Evolutionary conservation across 352 stramenopile species (phyloP).

Genomic region (Phytophthora citrophthora): DNA sequence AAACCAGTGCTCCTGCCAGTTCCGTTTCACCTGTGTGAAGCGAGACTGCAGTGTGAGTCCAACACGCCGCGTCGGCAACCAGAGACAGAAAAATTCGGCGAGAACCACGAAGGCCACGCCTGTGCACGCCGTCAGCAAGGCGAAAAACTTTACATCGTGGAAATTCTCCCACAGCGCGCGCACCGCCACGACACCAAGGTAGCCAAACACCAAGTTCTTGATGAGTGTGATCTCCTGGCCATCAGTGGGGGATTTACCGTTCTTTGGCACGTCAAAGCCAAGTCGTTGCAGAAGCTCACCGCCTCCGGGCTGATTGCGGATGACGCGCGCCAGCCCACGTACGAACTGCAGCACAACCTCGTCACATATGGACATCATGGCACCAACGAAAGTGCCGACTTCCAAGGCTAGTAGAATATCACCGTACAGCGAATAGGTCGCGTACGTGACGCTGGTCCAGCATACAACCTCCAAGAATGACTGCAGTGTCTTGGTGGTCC

Average conservation of each 20-base stretch:
- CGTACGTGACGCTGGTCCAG: slow-evolving; percentile 75
- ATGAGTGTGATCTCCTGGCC: slow-evolving; percentile 74
- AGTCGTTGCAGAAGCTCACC: slow-evolving; percentile 60
- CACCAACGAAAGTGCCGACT: slow-evolving; percentile 76
- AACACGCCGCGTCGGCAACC: slow-evolving; percentile 72
- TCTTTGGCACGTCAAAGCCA: slow-evolving; percentile 76
- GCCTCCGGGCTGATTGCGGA: slow-evolving; percentile 73
- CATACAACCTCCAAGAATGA: slow-evolving; percentile 82
- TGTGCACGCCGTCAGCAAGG: slow-evolving; percentile 64
- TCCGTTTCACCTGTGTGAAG: slow-evolving; percentile 62
- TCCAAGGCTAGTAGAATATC: slow-evolving; percentile 69
- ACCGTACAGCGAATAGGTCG: slow-evolving; percentile 62
- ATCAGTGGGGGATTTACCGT: slow-evolving; percentile 71
- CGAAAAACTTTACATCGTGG: slow-evolving; percentile 78
- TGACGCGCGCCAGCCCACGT: slow-evolving; percentile 62
- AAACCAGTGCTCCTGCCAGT: slow-evolving; percentile 61
- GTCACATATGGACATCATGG: slow-evolving; percentile 84
- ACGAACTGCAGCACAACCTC: slow-evolving; percentile 78
- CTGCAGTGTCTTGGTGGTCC: slow-evolving; percentile 83
- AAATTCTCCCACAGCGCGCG: slow-evolving; percentile 71
- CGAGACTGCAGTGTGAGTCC: slow-evolving; percentile 78
- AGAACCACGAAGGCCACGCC: slow-evolving; percentile 77
- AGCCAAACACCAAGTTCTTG: slow-evolving; percentile 84
- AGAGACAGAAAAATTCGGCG: slow-evolving; percentile 82
- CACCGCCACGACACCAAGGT: slow-evolving; percentile 67